A percentile compares a stretch with the other conserved stretches of the same genome.
Evolutionary conservation across 768 basidiomycete species (phyloP).

Genomic region (Pisolithus albus): DNA sequence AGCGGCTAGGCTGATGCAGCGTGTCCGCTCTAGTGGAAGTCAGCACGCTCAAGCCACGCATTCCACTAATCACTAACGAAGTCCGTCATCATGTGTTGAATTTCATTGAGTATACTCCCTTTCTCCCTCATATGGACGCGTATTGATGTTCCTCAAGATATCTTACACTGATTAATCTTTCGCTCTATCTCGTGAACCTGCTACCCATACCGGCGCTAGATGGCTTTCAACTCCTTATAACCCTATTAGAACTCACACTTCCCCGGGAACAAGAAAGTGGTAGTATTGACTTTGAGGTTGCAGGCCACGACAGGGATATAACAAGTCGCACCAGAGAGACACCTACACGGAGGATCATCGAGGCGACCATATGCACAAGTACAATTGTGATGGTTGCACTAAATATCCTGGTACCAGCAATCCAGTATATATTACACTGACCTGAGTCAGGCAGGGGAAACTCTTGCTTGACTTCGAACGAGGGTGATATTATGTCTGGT

Average conservation of each 20-base stretch:
- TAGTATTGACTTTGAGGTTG: conserved; percentile 18
- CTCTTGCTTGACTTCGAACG: not conserved
- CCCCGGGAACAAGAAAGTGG: conserved; percentile 1
- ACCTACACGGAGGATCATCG: conserved; percentile 8
- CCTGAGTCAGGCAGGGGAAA: not conserved
- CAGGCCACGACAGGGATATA: not conserved
- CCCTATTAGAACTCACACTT: conserved; percentile 20
- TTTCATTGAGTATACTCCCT: conserved; percentile 51
- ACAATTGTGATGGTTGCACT: conserved; percentile 17
- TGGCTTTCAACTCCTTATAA: conserved; percentile 52
- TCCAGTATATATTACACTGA: conserved; percentile 17
- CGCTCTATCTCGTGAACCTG: conserved; percentile 77
- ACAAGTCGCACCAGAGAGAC: not conserved
- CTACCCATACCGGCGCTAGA: conserved; percentile 69
- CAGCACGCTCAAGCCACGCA: conserved; percentile 37
- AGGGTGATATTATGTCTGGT: conserved; percentile 6
- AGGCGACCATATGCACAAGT: conserved; percentile 11
- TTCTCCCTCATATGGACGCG: not conserved
- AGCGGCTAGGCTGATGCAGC: not conserved
- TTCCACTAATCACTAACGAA: conserved; percentile 9
- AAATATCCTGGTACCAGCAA: conserved; percentile 15
- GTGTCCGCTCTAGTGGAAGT: conserved; percentile 41
- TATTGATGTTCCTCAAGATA: conserved; percentile 37
- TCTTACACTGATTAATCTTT: conserved; percentile 58
- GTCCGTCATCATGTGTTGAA: conserved; percentile 23